Base-by-base conservation (phyloP, 2,329 filamentous ascomycete species). In the Alternaria triticina region DNA sequence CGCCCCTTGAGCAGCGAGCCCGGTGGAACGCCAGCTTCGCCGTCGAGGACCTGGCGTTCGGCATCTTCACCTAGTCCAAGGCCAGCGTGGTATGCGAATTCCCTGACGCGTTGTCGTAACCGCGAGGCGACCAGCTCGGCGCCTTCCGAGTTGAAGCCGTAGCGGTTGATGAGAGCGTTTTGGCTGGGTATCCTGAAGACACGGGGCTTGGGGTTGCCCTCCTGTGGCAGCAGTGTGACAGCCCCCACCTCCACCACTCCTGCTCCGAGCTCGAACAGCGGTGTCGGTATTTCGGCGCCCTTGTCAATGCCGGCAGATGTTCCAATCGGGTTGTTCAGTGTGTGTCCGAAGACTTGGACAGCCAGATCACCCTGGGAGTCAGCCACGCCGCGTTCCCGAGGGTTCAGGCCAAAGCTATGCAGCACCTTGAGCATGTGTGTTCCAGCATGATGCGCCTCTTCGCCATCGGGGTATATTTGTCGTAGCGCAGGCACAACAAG, bases 231-330 rank as follows among this genome's bases (percentile, higher is more conserved):
- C 0, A 96, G 92, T 5, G 94, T 98, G 71, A 91, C 91, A 50
- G 95, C 96, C 65, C 96, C 96, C 2, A 99, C 91, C 78, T 99
- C 96, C 28, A 99, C 93, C 40, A 98, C 86, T 4, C 89, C 90
- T 23, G 95, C 90, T 30, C 96, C 96, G 4, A 97, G 83, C 8
- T 90, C 93, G 76, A 98, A 92, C 36, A 99, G 85, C 13, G 90
- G 87, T 73, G 95, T 91, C 1, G 94, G 92, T 57, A 98, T 90
- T 66, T 97, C 93, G 57, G 90, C 96, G 75, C 97, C 88, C 84
- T 99, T 98, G 83, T 98, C 96, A 46, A 99, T 89, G 10, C 96
- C 96, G 6, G 93, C 96, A n/a, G 93, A 96, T 67, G 96, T 97
- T 60, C 91, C 96, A 73, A 99, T 89, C 1, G 96, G 96, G 81